Evolutionary conservation across 1,284 basidiomycete species (phyloP).

Genomic region (Caloboletus firmus): DNA sequence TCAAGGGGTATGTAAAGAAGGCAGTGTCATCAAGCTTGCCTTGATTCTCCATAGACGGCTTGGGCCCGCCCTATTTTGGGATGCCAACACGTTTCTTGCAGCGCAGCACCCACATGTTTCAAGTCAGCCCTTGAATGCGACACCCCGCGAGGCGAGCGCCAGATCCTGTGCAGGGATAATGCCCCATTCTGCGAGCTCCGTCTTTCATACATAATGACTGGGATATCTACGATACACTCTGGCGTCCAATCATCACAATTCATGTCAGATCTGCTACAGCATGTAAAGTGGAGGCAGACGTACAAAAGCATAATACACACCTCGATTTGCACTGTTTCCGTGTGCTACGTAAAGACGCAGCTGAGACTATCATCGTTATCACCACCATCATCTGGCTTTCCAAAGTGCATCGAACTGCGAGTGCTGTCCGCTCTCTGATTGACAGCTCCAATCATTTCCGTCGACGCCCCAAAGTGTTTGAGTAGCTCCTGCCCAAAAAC

Average conservation of each 20-base stretch:
- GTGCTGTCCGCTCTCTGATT: conserved; percentile 29
- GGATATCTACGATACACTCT: conserved; percentile 28
- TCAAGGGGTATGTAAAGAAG: conserved; percentile 31
- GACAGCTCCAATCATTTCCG: conserved; percentile 37
- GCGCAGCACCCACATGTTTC: conserved; percentile 35
- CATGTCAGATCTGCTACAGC: conserved; percentile 22
- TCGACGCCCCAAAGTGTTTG: conserved; percentile 33
- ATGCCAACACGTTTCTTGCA: conserved; percentile 33
- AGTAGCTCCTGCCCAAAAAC: conserved; percentile 30
- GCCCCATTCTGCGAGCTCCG: conserved; percentile 22
- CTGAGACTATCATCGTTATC: neutral
- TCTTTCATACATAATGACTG: conserved; percentile 35
- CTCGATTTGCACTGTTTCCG: conserved; percentile 18
- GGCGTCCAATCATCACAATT: conserved; percentile 18
- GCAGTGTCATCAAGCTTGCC: conserved; percentile 29
- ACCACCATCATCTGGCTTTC: conserved; percentile 24
- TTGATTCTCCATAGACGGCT: conserved; percentile 19
- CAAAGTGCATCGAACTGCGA: conserved; percentile 32
- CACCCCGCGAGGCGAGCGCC: conserved; percentile 32
- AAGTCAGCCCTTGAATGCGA: conserved; percentile 18
- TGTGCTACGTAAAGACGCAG: conserved; percentile 31
- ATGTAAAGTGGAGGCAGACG: conserved; percentile 24
- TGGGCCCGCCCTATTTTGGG: conserved; percentile 29
- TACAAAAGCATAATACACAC: conserved; percentile 29
- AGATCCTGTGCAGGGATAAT: conserved; percentile 24